Evolutionary conservation across 169 alveolate species (phyloP).

Genomic region (Sarcocystis neurona): DNA sequence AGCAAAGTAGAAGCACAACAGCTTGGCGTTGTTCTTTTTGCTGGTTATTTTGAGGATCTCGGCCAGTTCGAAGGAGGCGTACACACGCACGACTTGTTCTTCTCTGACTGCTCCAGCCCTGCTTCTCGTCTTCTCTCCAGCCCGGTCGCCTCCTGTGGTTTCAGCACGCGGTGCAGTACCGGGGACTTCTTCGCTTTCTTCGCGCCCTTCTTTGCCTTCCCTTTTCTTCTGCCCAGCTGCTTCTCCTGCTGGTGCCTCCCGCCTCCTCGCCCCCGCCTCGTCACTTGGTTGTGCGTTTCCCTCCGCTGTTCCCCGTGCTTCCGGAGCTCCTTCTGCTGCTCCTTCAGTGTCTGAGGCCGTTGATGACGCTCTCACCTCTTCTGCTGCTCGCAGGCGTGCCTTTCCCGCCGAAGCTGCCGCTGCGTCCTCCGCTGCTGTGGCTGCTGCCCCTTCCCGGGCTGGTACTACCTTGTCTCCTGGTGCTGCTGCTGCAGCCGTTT

Average conservation of each 20-base stretch:
- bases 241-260: neutral
- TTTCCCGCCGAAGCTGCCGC: neutral
- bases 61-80: constrained; percentile 69
- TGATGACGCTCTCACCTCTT: too few relatives aligned
- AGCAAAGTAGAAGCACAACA: constrained; percentile 69
- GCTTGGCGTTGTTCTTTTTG: constrained; percentile 60
- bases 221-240: too few relatives aligned
- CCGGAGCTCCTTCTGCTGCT: neutral
- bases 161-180: too few relatives aligned
- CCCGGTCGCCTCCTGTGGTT: too few relatives aligned
- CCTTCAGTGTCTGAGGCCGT: too few relatives aligned
- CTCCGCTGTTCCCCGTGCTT: neutral
- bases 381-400: neutral
- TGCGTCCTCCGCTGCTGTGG: neutral
- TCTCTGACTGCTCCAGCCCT: too few relatives aligned
- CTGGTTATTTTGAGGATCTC: constrained; percentile 70
- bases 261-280: neutral
- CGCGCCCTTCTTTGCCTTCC: too few relatives aligned
- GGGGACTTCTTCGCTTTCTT: too few relatives aligned
- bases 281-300: neutral
- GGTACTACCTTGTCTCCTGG: neutral
- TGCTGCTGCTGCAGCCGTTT: neutral
- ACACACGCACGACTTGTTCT: constrained; percentile 64
- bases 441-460: neutral
- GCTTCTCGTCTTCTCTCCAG: too few relatives aligned